phyloP scores from a whole-genome alignment of 2,329 filamentous ascomycete species.

The Neopestalotiopsis sp. region DNA sequence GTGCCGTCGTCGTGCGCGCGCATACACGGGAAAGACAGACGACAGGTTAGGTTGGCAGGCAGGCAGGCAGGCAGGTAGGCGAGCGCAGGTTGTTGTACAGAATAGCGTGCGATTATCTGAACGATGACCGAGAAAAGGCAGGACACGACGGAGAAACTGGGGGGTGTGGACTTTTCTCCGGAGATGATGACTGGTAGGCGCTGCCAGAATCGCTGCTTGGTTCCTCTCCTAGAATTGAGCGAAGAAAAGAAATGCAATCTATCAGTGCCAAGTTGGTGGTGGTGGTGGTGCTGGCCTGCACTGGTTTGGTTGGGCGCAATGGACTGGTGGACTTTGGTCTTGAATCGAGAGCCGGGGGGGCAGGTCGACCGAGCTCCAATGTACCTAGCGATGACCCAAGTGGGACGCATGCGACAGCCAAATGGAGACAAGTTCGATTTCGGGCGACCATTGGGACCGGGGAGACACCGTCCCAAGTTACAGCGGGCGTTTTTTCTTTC shows the following conservation, averaged over 20 bases:
- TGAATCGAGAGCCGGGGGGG: background rate
- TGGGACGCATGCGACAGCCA: constrained; percentile 14
- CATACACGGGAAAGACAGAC: background rate
- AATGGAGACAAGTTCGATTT: constrained; percentile 4
- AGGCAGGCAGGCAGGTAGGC: background rate
- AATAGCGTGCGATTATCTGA: background rate
- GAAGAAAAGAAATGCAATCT: constrained; percentile 1
- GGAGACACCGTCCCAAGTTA: background rate
- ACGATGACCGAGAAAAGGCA: background rate
- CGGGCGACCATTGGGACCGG: constrained; percentile 2
- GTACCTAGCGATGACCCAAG: constrained; percentile 2
- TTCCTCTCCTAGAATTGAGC: background rate
- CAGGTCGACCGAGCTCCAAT: background rate
- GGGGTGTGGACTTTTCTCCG: background rate
- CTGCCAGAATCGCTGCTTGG: background rate
- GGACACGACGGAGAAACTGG: background rate
- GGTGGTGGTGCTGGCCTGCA: background rate
- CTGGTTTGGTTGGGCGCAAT: background rate
- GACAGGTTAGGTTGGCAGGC: background rate
- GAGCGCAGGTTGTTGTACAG: background rate
- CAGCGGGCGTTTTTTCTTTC: background rate
- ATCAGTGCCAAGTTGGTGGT: background rate
- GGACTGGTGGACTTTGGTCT: background rate
- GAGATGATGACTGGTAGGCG: background rate
- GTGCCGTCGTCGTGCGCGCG: background rate